These are phyloP conservation scores for Trichosporon sp. DNA, from an alignment of 1,284 basidiomycete genomes.

Conservation along the genomic window DNA sequence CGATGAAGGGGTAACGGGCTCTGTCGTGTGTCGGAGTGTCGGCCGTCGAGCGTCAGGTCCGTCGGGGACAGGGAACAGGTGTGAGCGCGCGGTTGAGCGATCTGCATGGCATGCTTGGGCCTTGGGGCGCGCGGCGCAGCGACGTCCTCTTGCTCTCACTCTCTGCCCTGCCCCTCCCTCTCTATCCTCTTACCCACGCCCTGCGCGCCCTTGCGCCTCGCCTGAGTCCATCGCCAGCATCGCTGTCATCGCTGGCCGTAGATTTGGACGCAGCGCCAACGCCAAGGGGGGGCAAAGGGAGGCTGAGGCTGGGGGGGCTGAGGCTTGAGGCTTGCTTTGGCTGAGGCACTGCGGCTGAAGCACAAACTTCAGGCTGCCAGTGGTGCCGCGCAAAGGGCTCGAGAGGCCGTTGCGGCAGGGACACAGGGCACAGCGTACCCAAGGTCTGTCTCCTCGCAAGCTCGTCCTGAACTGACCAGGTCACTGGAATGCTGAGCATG, in stretches of 20 bases:
- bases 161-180: no score
- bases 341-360: neutral
- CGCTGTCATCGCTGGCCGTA: neutral
- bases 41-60: no score
- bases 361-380: neutral
- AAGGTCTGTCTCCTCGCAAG: neutral
- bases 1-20: neutral
- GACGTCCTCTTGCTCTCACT: neutral
- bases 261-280: no score
- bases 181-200: no score
- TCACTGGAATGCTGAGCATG: neutral
- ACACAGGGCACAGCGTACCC: neutral
- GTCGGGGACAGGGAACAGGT: no score
- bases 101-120: neutral
- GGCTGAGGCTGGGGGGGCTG: neutral
- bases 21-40: neutral
- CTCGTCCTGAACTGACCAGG: no score
- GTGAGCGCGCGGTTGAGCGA: neutral
- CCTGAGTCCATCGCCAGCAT: neutral
- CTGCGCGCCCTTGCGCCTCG: no score
- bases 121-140: neutral
- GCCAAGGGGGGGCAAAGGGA: neutral
- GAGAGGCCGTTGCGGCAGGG: neutral
- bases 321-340: no score
- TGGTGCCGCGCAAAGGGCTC: neutral